Base-by-base conservation (phyloP, 345 rosid species). In the Rhizophora mangle region DNA sequence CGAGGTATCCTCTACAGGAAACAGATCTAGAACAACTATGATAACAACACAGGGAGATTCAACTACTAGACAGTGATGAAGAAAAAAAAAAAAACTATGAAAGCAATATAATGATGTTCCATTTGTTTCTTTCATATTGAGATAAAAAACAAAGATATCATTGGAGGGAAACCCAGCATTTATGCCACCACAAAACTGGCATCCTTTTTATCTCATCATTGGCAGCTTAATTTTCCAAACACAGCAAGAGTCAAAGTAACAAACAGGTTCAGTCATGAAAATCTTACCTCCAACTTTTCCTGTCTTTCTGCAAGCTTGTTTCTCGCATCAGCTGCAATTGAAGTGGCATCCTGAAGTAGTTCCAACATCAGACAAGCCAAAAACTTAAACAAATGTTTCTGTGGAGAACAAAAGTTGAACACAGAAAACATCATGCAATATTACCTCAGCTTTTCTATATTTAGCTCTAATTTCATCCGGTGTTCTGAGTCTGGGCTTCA, bases 401-500 rank as follows among this genome's bases (percentile, higher is more conserved):
- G 16, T 10, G 67, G 59, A 69, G 47, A 56, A 60, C 8, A 60
- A 39, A 37, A 61, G 51, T n/a, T 31, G 27, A 36, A 4, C 43
- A n/a, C 53, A 55, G 53, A 70, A 64, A 29, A 39, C 24, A 59
- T 46, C 55, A n/a, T 22, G 6, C 30, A 19, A 39, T 16, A 61
- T 73, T 78, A 84, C 88, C 85, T 61, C 85, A 20, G 81, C 57
- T 73, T 68, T 68, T 57, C 69, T 74, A 58, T 74, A 74, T 62
- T 68, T 54, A 63, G 78, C 78, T 21, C 31, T 62, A 74, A 74
- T 74, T 68, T 74, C 78, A 49, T 74, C 78, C 4, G 72, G 73
- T 31, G 73, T 74, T 64, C 78, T 63, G 6, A 29, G 57, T 74
- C 60, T 68, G 53, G 78, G 78, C 39, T 74, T 51, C 3, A 49